Conservation (phyloP, 441 rosid species). For the Populus hybrid region DNA sequence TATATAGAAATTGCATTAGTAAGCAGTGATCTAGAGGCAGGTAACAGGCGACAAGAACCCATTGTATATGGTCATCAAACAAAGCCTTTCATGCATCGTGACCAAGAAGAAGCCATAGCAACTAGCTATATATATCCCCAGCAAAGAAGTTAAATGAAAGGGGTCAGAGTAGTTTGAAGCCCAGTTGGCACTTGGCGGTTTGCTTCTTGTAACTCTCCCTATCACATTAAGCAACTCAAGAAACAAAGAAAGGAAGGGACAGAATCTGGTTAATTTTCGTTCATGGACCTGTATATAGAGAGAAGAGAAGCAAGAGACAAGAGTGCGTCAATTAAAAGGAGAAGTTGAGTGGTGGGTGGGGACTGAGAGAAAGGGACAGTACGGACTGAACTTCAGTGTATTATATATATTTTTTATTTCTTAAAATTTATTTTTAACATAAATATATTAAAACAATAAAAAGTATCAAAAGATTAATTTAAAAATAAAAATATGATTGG, state of each 20-base stretch:
- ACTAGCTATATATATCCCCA: not conserved
- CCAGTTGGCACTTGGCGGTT: not conserved
- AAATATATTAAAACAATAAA: no score
- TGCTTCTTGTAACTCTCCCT: not conserved
- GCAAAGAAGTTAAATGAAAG: no score
- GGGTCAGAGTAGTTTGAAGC: not conserved
- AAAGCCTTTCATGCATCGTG: not conserved
- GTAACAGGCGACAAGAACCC: not conserved
- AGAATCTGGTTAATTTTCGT: not conserved
- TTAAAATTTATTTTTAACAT: no score
- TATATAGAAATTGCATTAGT: not conserved
- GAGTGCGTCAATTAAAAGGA: not conserved
- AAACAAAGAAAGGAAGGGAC: not conserved
- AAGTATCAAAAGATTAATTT: no score
- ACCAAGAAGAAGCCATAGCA: not conserved
- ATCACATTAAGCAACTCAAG: not conserved
- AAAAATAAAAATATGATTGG: no score
- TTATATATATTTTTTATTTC: no score
- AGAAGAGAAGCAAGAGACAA: not conserved
- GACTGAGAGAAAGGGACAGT: not conserved
- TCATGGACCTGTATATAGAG: not conserved
- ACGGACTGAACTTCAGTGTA: no score
- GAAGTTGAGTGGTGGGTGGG: not conserved
- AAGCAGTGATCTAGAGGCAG: not conserved
- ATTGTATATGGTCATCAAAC: not conserved